A percentile compares a stretch with the other conserved stretches of the same genome.
Conservation (phyloP, 2,329 filamentous ascomycete genomes). For the Simplicillium aogashimaense region DNA sequence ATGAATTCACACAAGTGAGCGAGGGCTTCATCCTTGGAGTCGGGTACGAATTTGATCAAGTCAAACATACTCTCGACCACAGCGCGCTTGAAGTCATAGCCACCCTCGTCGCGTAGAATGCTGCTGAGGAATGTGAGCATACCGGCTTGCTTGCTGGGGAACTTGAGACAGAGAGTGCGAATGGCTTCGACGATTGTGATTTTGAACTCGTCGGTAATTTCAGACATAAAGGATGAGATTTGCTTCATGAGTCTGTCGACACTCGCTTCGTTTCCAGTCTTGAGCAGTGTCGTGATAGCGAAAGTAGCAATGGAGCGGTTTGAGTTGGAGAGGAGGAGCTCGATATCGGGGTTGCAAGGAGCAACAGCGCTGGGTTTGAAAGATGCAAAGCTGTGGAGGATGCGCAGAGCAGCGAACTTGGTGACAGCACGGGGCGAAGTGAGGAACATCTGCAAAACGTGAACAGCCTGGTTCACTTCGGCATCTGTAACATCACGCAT, state of each 20-base stretch:
- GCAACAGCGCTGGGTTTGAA: constrained; percentile 93
- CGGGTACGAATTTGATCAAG: constrained; percentile 96
- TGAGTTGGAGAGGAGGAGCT: constrained; percentile 90
- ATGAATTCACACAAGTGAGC: constrained; percentile 98
- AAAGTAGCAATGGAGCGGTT: constrained; percentile 98
- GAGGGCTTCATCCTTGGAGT: constrained; percentile 70
- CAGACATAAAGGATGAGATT: constrained; percentile 95
- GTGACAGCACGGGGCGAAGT: constrained; percentile 91
- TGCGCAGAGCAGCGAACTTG: constrained; percentile 94
- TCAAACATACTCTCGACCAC: constrained; percentile 99
- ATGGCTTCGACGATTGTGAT: constrained; percentile 99
- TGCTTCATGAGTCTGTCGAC: constrained; percentile 98
- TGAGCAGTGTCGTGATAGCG: constrained; percentile 93
- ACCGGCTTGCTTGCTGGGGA: constrained; percentile 93
- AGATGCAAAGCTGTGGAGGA: constrained; percentile 90
- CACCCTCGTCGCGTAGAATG: constrained; percentile 93
- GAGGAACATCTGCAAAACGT: constrained; percentile 92
- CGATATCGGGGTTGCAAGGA: constrained; percentile 93
- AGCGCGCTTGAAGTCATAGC: constrained; percentile 95
- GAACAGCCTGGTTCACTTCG: constrained; percentile 85
- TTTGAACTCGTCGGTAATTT: constrained; percentile 99
- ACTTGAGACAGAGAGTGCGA: constrained; percentile 91
- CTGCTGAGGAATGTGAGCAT: constrained; percentile 97
- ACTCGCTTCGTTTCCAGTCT: constrained; percentile 95
- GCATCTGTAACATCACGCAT: constrained; percentile 87